Evolutionary conservation across 1,284 basidiomycete species (phyloP), one percentile per base, ranked within the genome.

Genomic region (Apiotrichum domesticum): DNA sequence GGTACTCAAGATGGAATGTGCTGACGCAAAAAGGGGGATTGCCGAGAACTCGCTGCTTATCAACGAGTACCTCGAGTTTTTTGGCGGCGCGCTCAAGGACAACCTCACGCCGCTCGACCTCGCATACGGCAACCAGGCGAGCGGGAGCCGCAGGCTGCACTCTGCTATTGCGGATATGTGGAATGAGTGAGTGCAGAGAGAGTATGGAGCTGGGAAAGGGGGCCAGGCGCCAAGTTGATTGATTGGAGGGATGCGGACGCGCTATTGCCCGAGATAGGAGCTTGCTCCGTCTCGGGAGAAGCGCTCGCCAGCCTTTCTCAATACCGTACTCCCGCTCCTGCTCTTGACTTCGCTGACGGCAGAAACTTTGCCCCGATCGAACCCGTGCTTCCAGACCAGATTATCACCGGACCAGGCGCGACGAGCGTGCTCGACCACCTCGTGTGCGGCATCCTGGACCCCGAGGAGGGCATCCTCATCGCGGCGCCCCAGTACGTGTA

Each of bases 401-500:
- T 74, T 48, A 59, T 64, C 7, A 59, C 63, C 3, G 69, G 67
- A 15, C 66, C 65, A 4, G 70, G 70, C 9, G 64, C 65, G 43
- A 60, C 61, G 2, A 56, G 64, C 8, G 61, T 70, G 9, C 53
- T 74, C 44, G 72, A 74, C 57, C 69, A 71, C 45, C 66, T 75
- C 6, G 56, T 67, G 2, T 56, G 65, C 5, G 65, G 62, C 32
- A 54, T 73, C 5, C 65, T 66, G 13, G 69, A 75, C 48, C 49
- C 52, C 0, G 69, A 66, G 0, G 73, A 76, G 33, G 66, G 55
- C 1, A 62, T 72, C 37, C 54, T 76, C 13, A 59, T 73, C 13
- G 68, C 69, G 6, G 54, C 63, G 3, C 69, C 69, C 7, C 71
- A 66, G 57, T 59, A 21, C 40, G 57, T 59, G 3, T 0, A 21